Evolutionary conservation across 2,329 filamentous ascomycete genomes (phyloP), one percentile per base, ranked within the genome.

Genomic region (Ascochyta fabae): DNA sequence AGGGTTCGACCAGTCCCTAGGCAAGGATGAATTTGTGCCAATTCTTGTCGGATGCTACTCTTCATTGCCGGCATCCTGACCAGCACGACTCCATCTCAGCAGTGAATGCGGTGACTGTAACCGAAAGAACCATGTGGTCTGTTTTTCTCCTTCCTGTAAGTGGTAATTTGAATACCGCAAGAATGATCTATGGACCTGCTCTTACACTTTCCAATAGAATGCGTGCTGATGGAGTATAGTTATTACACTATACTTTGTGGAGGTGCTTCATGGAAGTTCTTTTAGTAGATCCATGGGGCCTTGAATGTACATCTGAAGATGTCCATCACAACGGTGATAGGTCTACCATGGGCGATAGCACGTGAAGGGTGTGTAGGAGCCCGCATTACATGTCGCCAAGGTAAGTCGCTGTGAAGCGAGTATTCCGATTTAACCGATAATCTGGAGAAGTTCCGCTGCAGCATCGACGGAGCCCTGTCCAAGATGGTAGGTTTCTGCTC

Each of bases 341-440:
- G 10, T 23, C 34, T 10, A 22, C 19, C 34, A 9, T 13, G 29
- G 10, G 29, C 13, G 29, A 31, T 1, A 13, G 10, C 41, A 51
- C 33, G 24, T 41, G 27, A 42, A n/a, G 12, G 41, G 26, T 23
- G 33, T 46, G 19, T 27, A 46, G 22, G 10, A 13, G 27, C 44
- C 26, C n/a, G 22, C 7, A 15, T 22, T 13, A 34, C 19, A 13
- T 26, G 7, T 50, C 39, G 40, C 40, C 39, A 39, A 33, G 4
- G 44, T 10, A 5, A 16, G 6, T 47, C 15, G 43, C 44, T 33
- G 44, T 19, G 36, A 53, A 39, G 44, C 33, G 26, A 44, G 27
- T 15, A n/a, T 13, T 48, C 44, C 51, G 44, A 13, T 48, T 54
- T 44, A 54, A 34, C 38, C 51, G 51, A 45, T 44, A 27, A 36